Conservation (phyloP, 495 filamentous ascomycete genomes). For the Penicillium desertorum region DNA sequence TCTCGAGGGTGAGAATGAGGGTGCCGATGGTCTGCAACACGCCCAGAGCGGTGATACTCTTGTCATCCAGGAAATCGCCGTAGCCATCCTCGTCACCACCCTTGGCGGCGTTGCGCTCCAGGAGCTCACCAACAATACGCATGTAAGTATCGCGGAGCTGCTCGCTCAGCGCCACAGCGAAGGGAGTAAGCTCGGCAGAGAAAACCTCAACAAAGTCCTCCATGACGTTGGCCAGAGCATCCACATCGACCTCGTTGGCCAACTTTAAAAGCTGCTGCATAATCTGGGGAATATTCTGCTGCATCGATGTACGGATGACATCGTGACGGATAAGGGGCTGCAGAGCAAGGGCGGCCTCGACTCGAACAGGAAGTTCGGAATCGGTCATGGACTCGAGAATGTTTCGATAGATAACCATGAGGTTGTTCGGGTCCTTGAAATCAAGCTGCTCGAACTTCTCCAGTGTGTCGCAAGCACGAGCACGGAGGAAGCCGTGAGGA, state of each 20-base stretch:
- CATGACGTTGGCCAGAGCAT: constrained; percentile 97
- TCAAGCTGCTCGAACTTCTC: constrained; percentile 97
- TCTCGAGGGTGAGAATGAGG: constrained; percentile 92
- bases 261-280: constrained; percentile 98
- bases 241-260: constrained; percentile 93
- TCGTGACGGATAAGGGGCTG: constrained; percentile 96
- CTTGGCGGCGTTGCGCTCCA: constrained; percentile 76
- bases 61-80: constrained; percentile 93
- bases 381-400: constrained; percentile 98
- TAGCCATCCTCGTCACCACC: constrained; percentile 70
- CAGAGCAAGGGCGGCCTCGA: constrained; percentile 89
- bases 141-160: constrained; percentile 96
- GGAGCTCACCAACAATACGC: constrained; percentile 84
- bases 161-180: constrained; percentile 96
- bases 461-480: constrained; percentile 91
- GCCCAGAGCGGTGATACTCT: constrained; percentile 95
- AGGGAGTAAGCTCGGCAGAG: constrained; percentile 90
- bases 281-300: constrained; percentile 97
- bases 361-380: constrained; percentile 82
- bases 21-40: constrained; percentile 98
- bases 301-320: constrained; percentile 88
- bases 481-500: constrained; percentile 87
- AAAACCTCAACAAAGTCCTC: constrained; percentile 99
- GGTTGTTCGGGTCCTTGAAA: constrained; percentile 92
- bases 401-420: constrained; percentile 92